Evolutionary conservation across 768 basidiomycete species (phyloP), one percentile per base, ranked within the genome.

Genomic region (Xerocomus brunneocitrinus): DNA sequence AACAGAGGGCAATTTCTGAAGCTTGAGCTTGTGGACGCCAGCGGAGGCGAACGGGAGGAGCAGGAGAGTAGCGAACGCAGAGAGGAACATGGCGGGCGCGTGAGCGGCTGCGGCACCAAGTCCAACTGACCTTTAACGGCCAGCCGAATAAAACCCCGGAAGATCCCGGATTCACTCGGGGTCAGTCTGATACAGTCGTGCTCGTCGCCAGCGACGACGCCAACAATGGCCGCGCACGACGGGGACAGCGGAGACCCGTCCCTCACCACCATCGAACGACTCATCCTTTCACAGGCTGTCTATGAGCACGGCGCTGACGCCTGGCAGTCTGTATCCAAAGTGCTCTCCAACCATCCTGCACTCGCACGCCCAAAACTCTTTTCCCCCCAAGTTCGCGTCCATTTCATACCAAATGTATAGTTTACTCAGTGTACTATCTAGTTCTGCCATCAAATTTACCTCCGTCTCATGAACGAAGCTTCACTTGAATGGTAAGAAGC

Each of bases 231-330:
- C 24, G 46, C 25, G 6, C 1, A 2, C 38, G 53, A 56, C 46
- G 28, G 39, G 46, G 47, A 51, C 59, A 36, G 31, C 50, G 59
- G 9, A 12, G 24, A 27, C 12, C 41, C 10, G 30, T 38, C 57
- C 8, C 66, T 68, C 35, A 60, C 61, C 57, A 77, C 70, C 46
- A 66, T 88, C 49, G 91, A 95, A 71, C 76, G 81, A 52, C 84
- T 97, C 47, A 71, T 97, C 28, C 79, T 95, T 46, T 83, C 92
- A 2, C 94, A 97, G 71, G 85, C 91, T 0, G 85, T 91, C 40
- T 89, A 89, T 70, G 89, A 94, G 64, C 76, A 85, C 52, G 92
- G 93, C 13, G 74, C 82, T 34, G 71, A 77, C 43, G 76, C 77
- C 4, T 94, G 93, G 93, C 62, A 76, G 34, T 68, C 76, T 6